Conservation (phyloP, 148 eudicot species). For the Rhododendron kiyosumense region DNA sequence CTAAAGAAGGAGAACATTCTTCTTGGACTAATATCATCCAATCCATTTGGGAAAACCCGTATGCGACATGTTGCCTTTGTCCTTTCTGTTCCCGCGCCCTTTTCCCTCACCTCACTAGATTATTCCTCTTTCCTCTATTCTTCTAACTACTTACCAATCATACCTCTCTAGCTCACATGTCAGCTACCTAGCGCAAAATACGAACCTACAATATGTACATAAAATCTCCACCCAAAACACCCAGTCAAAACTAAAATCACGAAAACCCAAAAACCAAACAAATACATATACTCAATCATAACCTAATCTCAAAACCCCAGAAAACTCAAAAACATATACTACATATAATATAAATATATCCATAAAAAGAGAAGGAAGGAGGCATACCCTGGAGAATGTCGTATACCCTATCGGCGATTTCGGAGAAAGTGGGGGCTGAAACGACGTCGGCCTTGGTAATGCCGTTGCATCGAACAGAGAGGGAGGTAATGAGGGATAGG, state of each 20-base stretch:
- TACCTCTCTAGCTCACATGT: no score
- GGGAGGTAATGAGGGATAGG: slow-evolving; percentile 32
- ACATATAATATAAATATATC: no score
- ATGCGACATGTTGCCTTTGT: no score
- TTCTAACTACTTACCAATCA: no score
- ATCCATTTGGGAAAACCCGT: no score
- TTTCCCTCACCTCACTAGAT: no score
- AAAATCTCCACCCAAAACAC: background rate
- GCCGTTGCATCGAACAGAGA: slow-evolving; percentile 63
- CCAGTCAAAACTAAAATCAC: background rate
- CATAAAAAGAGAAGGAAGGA: background rate
- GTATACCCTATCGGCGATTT: slow-evolving; percentile 63
- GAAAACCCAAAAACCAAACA: background rate
- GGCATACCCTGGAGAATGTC: slow-evolving; percentile 31
- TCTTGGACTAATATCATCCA: no score
- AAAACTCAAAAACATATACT: background rate
- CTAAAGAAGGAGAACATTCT: no score
- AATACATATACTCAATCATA: background rate
- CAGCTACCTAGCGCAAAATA: no score
- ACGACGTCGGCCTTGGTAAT: slow-evolving; percentile 55
- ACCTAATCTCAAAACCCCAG: background rate
- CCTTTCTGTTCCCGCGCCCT: no score
- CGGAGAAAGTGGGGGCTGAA: slow-evolving; percentile 51
- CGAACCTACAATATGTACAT: background rate
- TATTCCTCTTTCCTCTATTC: no score